These are phyloP conservation scores for Domatiomyces catenatus DNA, from an alignment of 2,329 filamentous ascomycete genomes.

Conservation along the genomic window DNA sequence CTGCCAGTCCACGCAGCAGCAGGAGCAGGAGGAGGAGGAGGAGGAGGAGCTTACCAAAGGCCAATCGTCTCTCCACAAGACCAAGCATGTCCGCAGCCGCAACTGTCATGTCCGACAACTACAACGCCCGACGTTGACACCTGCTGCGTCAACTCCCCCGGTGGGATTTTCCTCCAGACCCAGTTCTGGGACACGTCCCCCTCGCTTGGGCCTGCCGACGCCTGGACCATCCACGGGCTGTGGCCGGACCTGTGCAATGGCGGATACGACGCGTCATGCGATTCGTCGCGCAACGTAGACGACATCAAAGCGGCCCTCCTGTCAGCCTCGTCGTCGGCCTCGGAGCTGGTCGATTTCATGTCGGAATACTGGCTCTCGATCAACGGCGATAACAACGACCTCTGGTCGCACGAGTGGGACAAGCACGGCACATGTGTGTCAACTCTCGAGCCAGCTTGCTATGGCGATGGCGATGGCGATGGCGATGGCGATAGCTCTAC, in stretches of 20 bases:
- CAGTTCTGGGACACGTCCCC: slow-evolving; percentile 64
- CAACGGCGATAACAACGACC: slow-evolving; percentile 44
- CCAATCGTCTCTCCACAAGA: neutral
- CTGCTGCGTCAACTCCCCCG: slow-evolving; percentile 61
- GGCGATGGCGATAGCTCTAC: neutral
- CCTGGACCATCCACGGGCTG: slow-evolving; percentile 61
- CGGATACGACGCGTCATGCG: slow-evolving; percentile 52
- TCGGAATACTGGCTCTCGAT: slow-evolving; percentile 56
- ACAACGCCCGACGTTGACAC: slow-evolving; percentile 30
- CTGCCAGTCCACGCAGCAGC: neutral
- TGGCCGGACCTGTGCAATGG: slow-evolving; percentile 58
- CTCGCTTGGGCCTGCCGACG: slow-evolving; percentile 47
- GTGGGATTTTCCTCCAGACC: slow-evolving; percentile 56
- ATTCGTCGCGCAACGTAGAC: slow-evolving; percentile 43
- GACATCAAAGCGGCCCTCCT: slow-evolving; percentile 41
- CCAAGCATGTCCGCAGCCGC: neutral
- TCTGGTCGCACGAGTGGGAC: slow-evolving; percentile 62
- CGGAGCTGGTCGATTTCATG: slow-evolving; percentile 51
- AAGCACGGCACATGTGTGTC: slow-evolving; percentile 57
- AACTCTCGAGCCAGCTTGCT: slow-evolving; percentile 53
- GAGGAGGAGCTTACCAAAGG: neutral
- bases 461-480: slow-evolving; percentile 42
- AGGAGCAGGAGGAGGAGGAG: neutral
- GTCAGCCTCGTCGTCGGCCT: neutral
- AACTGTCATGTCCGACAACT: slow-evolving; percentile 11